Evolutionary conservation across 2,329 filamentous ascomycete species (phyloP).

Genomic region (Epichloe gansuensis): DNA sequence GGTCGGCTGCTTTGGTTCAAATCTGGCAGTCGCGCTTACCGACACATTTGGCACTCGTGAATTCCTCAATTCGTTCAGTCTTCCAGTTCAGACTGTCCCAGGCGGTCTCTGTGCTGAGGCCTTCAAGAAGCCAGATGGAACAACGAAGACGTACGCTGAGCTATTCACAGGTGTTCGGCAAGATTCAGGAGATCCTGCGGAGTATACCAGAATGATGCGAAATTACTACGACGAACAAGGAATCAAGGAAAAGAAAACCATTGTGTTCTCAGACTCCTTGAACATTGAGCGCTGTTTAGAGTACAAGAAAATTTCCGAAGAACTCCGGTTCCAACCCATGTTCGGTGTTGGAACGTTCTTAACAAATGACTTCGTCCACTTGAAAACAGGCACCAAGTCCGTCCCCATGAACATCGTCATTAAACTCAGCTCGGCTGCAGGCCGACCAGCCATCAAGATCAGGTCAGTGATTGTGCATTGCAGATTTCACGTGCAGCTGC

Average conservation of each 20-base stretch:
- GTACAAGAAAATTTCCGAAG: slow-evolving; percentile 76
- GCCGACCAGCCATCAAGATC: slow-evolving; percentile 80
- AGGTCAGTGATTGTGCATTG: slow-evolving; percentile 29
- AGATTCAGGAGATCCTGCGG: slow-evolving; percentile 75
- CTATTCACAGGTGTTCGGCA: slow-evolving; percentile 77
- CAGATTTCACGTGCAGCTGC: not conserved
- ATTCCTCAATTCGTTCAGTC: slow-evolving; percentile 75
- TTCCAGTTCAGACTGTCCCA: slow-evolving; percentile 40
- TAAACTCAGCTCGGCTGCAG: slow-evolving; percentile 78
- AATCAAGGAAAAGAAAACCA: slow-evolving; percentile 69
- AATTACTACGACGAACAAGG: slow-evolving; percentile 67
- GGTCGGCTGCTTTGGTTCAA: slow-evolving; percentile 79
- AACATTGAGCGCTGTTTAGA: slow-evolving; percentile 83
- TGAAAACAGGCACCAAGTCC: slow-evolving; percentile 67
- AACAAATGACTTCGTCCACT: slow-evolving; percentile 82
- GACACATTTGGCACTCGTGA: slow-evolving; percentile 91
- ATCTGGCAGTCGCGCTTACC: slow-evolving; percentile 79
- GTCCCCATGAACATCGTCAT: slow-evolving; percentile 94
- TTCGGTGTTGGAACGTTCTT: slow-evolving; percentile 95
- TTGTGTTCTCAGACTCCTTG: slow-evolving; percentile 93
- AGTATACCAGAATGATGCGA: slow-evolving; percentile 68
- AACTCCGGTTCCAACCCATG: slow-evolving; percentile 67
- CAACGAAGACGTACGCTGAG: slow-evolving; percentile 59
- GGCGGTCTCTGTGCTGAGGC: slow-evolving; percentile 29
- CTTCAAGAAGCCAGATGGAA: slow-evolving; percentile 27